Base-by-base conservation (phyloP, 495 filamentous ascomycete species). In the Penicillium crystallinum region DNA sequence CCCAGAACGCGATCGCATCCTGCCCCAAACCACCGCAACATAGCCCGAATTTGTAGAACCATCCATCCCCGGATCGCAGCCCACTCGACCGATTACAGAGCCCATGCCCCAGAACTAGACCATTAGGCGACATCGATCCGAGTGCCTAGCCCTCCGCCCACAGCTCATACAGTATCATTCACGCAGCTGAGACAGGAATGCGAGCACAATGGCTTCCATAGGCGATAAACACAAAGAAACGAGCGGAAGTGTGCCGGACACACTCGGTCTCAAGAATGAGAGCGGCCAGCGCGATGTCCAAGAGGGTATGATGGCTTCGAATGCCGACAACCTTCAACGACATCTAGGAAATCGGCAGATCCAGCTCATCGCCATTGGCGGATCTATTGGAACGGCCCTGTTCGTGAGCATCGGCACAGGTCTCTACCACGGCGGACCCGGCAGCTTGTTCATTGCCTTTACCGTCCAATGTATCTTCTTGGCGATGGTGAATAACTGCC, bases 301-400 rank as follows among this genome's bases (percentile, higher is more conserved):
- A 18, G 46, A 48, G 29, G 62, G 62, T 22, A 7, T 65, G 46
- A 57, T 65, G 42, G 57, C 62, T 7, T 52, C 54, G 17, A 65
- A 65, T 41, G 63, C 57, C 17, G 63, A 63, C 30, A 65, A 61
- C 18, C 50, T 62, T n/a, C 66, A 71, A 27, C 66, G 68, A 44
- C 66, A 62, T 38, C 56, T 71, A 10, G 55, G 55, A 15, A 66
- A 66, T 23, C 70, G 79, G 17, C 78, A 82, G 25, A 75, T 79
- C 9, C 79, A 82, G 48, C 73, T 84, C 56, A 75, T 81, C 30
- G 79, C 80, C 21, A 75, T 82, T 19, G 77, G 78, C 17, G 79
- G 79, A 14, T 79, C 80, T 1, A 82, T 84, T 35, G 80, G 81
- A 17, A 85, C 82, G 5, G 83, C 81, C 19, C 67, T 87, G 6